These are phyloP conservation scores for Potentilla sterilis DNA, from an alignment of 306 rosid genomes.

Conservation along the genomic window DNA sequence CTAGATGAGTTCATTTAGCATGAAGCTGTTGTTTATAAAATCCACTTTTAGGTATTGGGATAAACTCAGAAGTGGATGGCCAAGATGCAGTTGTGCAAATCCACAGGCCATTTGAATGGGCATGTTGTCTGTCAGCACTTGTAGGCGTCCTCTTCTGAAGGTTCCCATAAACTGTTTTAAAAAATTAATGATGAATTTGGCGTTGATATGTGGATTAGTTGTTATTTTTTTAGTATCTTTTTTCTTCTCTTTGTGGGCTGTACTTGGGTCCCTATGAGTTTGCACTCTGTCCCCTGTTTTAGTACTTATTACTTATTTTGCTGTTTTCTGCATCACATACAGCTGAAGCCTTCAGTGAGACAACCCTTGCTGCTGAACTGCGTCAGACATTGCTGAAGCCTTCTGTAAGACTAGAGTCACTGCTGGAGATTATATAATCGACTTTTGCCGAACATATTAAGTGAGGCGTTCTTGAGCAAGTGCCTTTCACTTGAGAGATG, in stretches of 20 bases:
- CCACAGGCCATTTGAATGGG: neutral
- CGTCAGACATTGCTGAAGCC: neutral
- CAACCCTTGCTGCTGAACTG: neutral
- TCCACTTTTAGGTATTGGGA: neutral
- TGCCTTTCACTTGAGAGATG: constrained; percentile 41
- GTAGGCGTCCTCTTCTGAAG: neutral
- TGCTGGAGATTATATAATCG: neutral
- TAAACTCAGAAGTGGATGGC: neutral
- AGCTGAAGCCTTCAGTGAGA: constrained; percentile 1
- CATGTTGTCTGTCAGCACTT: neutral
- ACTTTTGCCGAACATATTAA: neutral
- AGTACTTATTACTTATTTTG: neutral
- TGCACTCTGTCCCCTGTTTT: neutral
- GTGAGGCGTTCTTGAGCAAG: constrained; percentile 1
- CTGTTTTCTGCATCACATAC: neutral
- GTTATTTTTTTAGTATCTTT: neutral
- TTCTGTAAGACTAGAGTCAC: neutral
- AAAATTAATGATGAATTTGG: neutral
- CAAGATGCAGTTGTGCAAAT: neutral
- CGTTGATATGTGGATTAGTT: neutral
- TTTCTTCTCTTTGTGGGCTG: neutral
- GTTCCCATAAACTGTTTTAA: neutral
- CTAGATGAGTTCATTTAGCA: neutral
- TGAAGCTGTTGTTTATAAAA: neutral
- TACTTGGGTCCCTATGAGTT: neutral